phyloP scores from a whole-genome alignment of 1,139 yeast species.

The Pichia inconspicua region DNA sequence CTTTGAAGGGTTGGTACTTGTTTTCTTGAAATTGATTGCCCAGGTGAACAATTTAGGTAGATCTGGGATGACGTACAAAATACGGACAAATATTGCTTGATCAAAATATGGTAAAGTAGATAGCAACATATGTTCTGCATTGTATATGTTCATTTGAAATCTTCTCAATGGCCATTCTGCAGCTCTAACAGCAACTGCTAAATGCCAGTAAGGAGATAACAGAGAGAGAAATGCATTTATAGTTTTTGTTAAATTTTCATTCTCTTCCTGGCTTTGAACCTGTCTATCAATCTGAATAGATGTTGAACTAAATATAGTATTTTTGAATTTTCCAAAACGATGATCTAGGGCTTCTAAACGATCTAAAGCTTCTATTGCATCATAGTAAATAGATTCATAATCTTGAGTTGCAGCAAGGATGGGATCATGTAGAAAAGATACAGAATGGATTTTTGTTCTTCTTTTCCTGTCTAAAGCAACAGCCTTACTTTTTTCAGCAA shows the following conservation, averaged over 20 bases:
- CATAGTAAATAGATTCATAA: constrained; percentile 68
- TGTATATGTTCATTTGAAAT: constrained; percentile 77
- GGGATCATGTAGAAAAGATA: constrained; percentile 80
- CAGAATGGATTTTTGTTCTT: constrained; percentile 79
- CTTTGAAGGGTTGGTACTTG: constrained; percentile 48
- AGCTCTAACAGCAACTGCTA: constrained; percentile 73
- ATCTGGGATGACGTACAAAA: constrained; percentile 59
- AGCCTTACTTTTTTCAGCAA: constrained; percentile 60
- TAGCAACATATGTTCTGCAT: constrained; percentile 63
- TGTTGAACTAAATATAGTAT: constrained; percentile 73
- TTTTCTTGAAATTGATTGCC: constrained; percentile 58
- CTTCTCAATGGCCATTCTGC: constrained; percentile 94
- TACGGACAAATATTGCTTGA: constrained; percentile 62
- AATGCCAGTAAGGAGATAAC: constrained; percentile 66
- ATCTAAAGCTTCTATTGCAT: constrained; percentile 68
- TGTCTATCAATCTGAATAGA: constrained; percentile 73
- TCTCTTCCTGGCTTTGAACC: constrained; percentile 68
- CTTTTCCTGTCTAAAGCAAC: constrained; percentile 80
- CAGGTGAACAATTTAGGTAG: constrained; percentile 75
- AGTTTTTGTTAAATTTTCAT: constrained; percentile 64
- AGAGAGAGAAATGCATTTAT: constrained; percentile 67
- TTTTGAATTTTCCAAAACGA: constrained; percentile 62
- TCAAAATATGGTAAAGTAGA: constrained; percentile 73
- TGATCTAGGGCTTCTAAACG: constrained; percentile 62
- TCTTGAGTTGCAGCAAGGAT: constrained; percentile 90